Conservation (phyloP, 768 basidiomycete species). For the Gyrodon lividus region DNA sequence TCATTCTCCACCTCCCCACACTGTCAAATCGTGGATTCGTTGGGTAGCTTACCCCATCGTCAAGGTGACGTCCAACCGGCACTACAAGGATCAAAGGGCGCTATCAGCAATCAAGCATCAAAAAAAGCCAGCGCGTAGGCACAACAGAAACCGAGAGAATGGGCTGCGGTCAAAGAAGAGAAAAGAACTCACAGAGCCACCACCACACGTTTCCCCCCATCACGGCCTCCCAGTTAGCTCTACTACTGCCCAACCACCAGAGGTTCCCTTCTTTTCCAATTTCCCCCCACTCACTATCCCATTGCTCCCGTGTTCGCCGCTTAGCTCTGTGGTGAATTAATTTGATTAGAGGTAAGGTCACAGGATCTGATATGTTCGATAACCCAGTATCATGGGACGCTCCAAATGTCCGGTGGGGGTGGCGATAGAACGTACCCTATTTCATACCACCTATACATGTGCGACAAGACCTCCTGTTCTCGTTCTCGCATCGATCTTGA, state of each 20-base stretch:
- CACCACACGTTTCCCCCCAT: conserved; percentile 71
- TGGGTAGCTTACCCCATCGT: conserved; percentile 63
- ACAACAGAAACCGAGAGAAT: neutral
- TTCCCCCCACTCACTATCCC: conserved; percentile 83
- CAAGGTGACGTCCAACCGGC: conserved; percentile 49
- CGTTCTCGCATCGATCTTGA: conserved; percentile 60
- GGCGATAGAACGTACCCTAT: conserved; percentile 43
- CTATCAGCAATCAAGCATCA: conserved; percentile 1
- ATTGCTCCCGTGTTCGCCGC: conserved; percentile 43
- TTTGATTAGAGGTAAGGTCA: conserved; percentile 1
- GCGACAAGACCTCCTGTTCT: conserved; percentile 51
- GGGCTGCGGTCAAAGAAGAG: neutral
- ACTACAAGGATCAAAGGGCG: conserved; percentile 29
- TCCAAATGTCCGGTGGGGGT: neutral
- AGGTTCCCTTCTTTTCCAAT: conserved; percentile 75
- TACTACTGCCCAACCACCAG: conserved; percentile 74
- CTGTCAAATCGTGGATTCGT: conserved; percentile 72
- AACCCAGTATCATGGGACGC: neutral
- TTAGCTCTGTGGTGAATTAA: conserved; percentile 44
- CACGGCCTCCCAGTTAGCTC: conserved; percentile 71
- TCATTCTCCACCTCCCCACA: conserved; percentile 63
- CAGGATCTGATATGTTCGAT: neutral
- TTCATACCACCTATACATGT: conserved; percentile 54
- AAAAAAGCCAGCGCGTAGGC: neutral
- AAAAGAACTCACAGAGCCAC: conserved; percentile 72